These are phyloP conservation scores for Fagus crenata DNA, from an alignment of 306 rosid species.

Conservation along the genomic window DNA sequence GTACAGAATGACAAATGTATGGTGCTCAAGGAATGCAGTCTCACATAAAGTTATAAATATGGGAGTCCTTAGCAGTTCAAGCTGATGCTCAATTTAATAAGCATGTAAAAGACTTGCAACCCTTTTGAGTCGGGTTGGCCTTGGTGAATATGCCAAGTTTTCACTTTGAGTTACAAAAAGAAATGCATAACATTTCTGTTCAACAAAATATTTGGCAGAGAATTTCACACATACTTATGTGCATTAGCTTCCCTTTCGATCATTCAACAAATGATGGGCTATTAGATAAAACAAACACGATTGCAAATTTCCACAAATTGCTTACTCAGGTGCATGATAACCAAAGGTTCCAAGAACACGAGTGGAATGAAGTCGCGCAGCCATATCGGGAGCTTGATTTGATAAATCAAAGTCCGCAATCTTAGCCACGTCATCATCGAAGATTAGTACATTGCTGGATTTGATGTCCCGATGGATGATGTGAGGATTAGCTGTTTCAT, in stretches of 20 bases:
- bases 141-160: constrained; percentile 12
- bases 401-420: constrained; percentile 94
- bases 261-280: neutral
- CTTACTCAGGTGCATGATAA: constrained; percentile 97
- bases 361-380: constrained; percentile 92
- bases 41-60: constrained; percentile 15
- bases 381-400: constrained; percentile 96
- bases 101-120: constrained; percentile 7
- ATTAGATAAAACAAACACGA: constrained; percentile 10
- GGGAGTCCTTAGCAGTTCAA: constrained; percentile 13
- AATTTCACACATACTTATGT: neutral
- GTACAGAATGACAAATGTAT: constrained; percentile 14
- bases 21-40: constrained; percentile 15
- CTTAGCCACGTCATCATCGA: constrained; percentile 84
- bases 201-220: neutral
- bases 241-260: neutral
- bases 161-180: constrained; percentile 6
- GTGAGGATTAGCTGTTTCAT: constrained; percentile 79
- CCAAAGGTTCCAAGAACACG: constrained; percentile 96
- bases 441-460: constrained; percentile 82
- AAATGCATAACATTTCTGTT: neutral
- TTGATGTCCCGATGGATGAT: constrained; percentile 85
- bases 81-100: constrained; percentile 11
- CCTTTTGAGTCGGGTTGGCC: constrained; percentile 3
- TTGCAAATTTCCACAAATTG: constrained; percentile 17